phyloP scores from a whole-genome alignment of 2,329 filamentous ascomycete genomes.

The Fusarium staphyleae region DNA sequence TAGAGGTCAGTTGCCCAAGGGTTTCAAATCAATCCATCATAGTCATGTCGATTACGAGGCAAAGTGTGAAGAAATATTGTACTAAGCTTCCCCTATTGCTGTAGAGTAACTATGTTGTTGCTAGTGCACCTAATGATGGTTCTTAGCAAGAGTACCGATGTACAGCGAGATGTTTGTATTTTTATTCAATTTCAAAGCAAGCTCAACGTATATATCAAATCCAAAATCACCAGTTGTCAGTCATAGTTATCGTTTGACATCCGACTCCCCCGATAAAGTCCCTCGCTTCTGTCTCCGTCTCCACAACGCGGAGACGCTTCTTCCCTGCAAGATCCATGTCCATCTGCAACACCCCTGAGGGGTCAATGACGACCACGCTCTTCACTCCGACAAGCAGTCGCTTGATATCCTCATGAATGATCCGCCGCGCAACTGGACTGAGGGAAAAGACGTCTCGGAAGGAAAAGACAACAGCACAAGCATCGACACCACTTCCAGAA shows the following conservation, averaged over 20 bases:
- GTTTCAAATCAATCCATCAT: too few relatives aligned
- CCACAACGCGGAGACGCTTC: constrained; percentile 30
- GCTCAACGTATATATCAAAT: too few relatives aligned
- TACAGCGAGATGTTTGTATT: too few relatives aligned
- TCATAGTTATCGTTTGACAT: constrained; percentile 38
- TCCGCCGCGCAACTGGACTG: constrained; percentile 40
- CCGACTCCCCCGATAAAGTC: constrained; percentile 43
- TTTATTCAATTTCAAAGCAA: too few relatives aligned
- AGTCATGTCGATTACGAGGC: too few relatives aligned
- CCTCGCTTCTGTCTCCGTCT: constrained; percentile 39
- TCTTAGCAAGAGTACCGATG: too few relatives aligned
- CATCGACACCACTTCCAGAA: constrained; percentile 36
- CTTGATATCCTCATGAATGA: constrained; percentile 42
- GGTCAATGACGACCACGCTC: constrained; percentile 45
- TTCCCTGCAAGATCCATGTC: constrained; percentile 14
- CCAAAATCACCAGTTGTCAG: constrained; percentile 33
- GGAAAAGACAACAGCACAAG: constrained; percentile 45
- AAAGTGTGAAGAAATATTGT: too few relatives aligned
- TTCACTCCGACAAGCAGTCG: constrained; percentile 37
- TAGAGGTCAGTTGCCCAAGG: too few relatives aligned
- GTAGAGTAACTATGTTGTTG: too few relatives aligned
- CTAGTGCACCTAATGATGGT: too few relatives aligned
- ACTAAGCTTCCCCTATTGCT: too few relatives aligned
- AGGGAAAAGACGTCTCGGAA: constrained; percentile 46
- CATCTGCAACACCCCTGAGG: constrained; percentile 36